Percentiles rank a stretch among this genome's conserved stretches.
These are phyloP conservation scores for Diaporthe velutina DNA, from an alignment of 2,329 filamentous ascomycete genomes.

Conservation along the genomic window DNA sequence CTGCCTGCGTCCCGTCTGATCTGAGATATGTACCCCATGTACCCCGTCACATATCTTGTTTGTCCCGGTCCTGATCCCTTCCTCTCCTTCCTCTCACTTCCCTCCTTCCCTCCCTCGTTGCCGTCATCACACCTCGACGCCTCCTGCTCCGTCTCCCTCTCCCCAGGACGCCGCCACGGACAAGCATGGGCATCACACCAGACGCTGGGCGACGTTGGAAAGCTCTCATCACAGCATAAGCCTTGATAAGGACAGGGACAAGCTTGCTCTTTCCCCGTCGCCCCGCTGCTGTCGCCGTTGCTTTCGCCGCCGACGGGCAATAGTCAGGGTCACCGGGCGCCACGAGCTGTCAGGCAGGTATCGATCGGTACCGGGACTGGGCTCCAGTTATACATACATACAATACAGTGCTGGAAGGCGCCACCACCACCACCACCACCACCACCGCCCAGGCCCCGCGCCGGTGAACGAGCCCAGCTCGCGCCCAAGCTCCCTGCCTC, in stretches of 20 bases:
- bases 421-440: neutral
- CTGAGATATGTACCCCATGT: conserved; percentile 43
- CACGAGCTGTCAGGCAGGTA: conserved; percentile 1
- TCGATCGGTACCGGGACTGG: conserved; percentile 5
- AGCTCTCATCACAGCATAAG: conserved; percentile 32
- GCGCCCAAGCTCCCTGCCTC: conserved; percentile 19
- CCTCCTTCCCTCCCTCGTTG: conserved; percentile 47
- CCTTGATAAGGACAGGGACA: neutral
- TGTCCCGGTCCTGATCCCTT: conserved; percentile 35
- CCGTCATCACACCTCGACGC: conserved; percentile 41
- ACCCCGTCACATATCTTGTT: conserved; percentile 39
- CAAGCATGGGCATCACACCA: conserved; percentile 38
- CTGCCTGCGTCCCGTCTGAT: conserved; percentile 27
- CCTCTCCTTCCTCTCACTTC: conserved; percentile 29
- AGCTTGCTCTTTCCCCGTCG: neutral
- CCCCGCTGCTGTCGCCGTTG: conserved; percentile 22
- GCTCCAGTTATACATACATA: neutral
- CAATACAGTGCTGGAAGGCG: neutral
- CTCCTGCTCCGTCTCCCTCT: conserved; percentile 24
- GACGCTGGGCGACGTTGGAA: conserved; percentile 38
- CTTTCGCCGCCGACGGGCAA: neutral
- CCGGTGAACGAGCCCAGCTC: conserved; percentile 17
- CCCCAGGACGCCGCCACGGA: conserved; percentile 25
- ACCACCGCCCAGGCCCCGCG: neutral
- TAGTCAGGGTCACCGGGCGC: neutral